Evolutionary conservation across 768 basidiomycete genomes (phyloP), one percentile per base, ranked within the genome.

Genomic region (Termitomyces sp.): DNA sequence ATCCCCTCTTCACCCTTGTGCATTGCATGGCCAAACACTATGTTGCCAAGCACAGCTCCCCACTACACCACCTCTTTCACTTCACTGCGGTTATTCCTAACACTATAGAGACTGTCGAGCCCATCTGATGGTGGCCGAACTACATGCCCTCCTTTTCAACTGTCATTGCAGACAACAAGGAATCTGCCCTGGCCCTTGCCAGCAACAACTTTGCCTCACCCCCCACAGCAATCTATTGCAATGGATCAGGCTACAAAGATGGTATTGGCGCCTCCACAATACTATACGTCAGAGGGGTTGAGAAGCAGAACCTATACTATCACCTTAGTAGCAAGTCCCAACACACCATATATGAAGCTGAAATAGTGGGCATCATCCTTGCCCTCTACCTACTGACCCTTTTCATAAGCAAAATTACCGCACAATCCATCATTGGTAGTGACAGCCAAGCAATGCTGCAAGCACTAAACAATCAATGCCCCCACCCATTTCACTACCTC

Each of bases 221-320:
- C 2, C 39, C 18, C 22, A 65, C 62, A 1, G 70, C 72, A 0
- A 62, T 70, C 1, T 60, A 64, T 61, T 70, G 74, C 37, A 8
- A 83, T 20, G 36, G 51, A 6, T 52, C 36, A 5, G 51, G 51
- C 22, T 52, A 20, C 18, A 2, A 52, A 15, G 22, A 16, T 4
- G 6, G n/a, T 1, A 10, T 47, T 0, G 24, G 45, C 5, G 45
- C 45, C 10, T 52, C 51, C 5, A 20, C 36, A 15, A 28, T 41
- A n/a, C 29, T 39, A 33, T 54, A 31, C 13, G 10, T 22, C 22
- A n/a, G 36, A 5, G 12, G 18, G n/a, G 22, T n/a, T 15, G 54
- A 54, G 12, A 46, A 10, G 0, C 26, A n/a, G 6, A 51, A 10
- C 69, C 63, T 16, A 66, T 67, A 2, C 76, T 68, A 15, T 71